These are phyloP conservation scores for Pelargonium australe DNA, from an alignment of 441 rosid species.

Conservation along the genomic window DNA sequence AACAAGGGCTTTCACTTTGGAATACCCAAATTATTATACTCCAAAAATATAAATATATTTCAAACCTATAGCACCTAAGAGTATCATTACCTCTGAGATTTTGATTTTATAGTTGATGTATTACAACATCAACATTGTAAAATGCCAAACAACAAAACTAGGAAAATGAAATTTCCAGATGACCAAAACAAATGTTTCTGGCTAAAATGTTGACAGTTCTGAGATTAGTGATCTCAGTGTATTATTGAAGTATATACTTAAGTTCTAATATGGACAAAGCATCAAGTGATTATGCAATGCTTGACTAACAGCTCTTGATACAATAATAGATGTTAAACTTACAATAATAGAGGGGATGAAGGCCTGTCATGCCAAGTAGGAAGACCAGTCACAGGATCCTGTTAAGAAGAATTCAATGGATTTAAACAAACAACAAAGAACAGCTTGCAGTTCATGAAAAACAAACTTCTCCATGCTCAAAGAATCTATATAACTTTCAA, in stretches of 20 bases:
- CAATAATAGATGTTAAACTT: constrained; percentile 27
- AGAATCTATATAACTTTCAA: neutral
- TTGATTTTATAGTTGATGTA: neutral
- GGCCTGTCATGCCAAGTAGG: constrained; percentile 64
- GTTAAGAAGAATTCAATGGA: constrained; percentile 20
- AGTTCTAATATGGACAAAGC: neutral
- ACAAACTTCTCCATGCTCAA: neutral
- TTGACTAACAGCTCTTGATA: neutral
- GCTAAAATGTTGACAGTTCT: neutral
- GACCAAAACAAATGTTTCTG: neutral
- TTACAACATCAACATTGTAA: neutral
- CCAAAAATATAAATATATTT: neutral
- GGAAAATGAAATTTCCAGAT: neutral
- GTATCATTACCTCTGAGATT: neutral
- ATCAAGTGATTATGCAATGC: neutral
- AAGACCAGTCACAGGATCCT: constrained; percentile 93
- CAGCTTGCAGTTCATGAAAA: neutral
- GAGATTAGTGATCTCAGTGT: neutral
- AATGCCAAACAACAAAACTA: neutral
- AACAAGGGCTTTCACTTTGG: neutral
- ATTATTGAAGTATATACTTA: neutral
- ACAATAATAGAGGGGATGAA: constrained; percentile 65
- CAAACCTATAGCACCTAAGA: neutral
- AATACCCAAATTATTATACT: neutral
- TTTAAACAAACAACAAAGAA: constrained; percentile 4